A percentile compares a stretch with the other conserved stretches of the same genome.
Evolutionary conservation across 805 yeast species (phyloP).

Genomic region (Yarrowia sp.): DNA sequence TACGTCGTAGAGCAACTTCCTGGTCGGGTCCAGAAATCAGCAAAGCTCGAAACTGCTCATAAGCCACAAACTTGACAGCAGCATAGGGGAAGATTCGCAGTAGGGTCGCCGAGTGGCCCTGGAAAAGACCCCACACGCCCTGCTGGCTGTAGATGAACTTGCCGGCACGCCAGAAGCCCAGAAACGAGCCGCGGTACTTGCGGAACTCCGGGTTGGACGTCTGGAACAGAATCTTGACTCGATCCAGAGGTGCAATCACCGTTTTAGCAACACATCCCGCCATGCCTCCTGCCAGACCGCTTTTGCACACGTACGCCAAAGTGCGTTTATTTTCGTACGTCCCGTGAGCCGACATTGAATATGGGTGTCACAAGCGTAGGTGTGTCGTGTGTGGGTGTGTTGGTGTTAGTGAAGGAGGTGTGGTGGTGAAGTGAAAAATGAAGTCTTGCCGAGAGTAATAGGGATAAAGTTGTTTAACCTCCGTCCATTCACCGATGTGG

Average conservation of each 20-base stretch:
- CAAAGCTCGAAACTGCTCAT: constrained; percentile 85
- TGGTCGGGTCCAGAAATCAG: constrained; percentile 75
- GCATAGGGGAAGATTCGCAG: constrained; percentile 95
- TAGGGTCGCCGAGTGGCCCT: constrained; percentile 94
- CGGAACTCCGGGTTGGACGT: constrained; percentile 90
- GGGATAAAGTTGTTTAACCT: constrained; percentile 29
- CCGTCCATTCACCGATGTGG: constrained; percentile 37
- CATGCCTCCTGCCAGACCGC: constrained; percentile 92
- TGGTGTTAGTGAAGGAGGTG: background rate
- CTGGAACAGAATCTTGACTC: constrained; percentile 94
- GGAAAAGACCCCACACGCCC: constrained; percentile 83
- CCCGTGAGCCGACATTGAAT: constrained; percentile 19
- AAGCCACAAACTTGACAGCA: constrained; percentile 93
- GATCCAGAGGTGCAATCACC: constrained; percentile 90
- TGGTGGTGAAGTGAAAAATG: constrained; percentile 7
- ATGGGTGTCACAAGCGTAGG: background rate
- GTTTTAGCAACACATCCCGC: constrained; percentile 98
- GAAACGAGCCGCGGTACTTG: constrained; percentile 77
- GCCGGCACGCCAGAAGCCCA: constrained; percentile 79
- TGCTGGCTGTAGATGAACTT: constrained; percentile 67
- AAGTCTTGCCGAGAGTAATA: constrained; percentile 3
- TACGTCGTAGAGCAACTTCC: constrained; percentile 82
- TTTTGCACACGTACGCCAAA: constrained; percentile 76
- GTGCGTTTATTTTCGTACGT: constrained; percentile 62
- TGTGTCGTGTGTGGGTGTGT: background rate